These are phyloP conservation scores for Mycena epipterygia DNA, from an alignment of 768 basidiomycete species.

Conservation along the genomic window DNA sequence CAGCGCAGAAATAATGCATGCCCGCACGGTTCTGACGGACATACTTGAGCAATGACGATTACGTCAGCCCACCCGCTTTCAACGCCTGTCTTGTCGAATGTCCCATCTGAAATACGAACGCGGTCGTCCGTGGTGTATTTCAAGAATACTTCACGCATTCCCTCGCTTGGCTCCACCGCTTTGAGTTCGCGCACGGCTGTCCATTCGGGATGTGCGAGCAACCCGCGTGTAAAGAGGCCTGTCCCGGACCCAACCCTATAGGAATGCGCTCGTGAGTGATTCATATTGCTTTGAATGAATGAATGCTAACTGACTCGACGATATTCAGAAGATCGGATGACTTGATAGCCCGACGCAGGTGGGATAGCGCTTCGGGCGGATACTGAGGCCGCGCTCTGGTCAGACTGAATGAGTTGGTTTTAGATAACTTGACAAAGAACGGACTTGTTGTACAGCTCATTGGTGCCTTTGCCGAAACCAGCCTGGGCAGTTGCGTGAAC, in stretches of 20 bases:
- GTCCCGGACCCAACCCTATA: slow-evolving; percentile 72
- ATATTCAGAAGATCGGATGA: slow-evolving; percentile 52
- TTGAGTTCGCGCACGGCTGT: slow-evolving; percentile 54
- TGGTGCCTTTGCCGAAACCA: slow-evolving; percentile 73
- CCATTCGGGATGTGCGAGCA: slow-evolving; percentile 61
- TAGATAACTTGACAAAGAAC: too few species aligned
- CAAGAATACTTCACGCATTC: slow-evolving; percentile 71
- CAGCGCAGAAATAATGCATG: too few species aligned
- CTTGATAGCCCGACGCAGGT: slow-evolving; percentile 55
- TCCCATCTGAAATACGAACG: slow-evolving; percentile 57
- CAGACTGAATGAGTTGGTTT: too few species aligned
- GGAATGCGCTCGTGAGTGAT: background rate
- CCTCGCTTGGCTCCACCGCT: slow-evolving; percentile 74
- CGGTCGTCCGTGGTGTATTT: slow-evolving; percentile 54
- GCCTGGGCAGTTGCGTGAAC: slow-evolving; percentile 62
- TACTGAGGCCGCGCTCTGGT: slow-evolving; percentile 71
- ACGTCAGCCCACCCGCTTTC: slow-evolving; percentile 65
- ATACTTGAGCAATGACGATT: slow-evolving; percentile 64
- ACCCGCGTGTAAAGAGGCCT: slow-evolving; percentile 73
- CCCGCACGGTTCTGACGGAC: background rate
- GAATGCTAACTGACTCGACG: slow-evolving; percentile 64
- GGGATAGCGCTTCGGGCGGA: slow-evolving; percentile 58
- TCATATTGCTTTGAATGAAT: background rate
- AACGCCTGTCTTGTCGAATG: slow-evolving; percentile 61
- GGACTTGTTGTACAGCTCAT: slow-evolving; percentile 69